Evolutionary conservation across 2,329 filamentous ascomycete species (phyloP).

Genomic region (Trichoderma hamatum): DNA sequence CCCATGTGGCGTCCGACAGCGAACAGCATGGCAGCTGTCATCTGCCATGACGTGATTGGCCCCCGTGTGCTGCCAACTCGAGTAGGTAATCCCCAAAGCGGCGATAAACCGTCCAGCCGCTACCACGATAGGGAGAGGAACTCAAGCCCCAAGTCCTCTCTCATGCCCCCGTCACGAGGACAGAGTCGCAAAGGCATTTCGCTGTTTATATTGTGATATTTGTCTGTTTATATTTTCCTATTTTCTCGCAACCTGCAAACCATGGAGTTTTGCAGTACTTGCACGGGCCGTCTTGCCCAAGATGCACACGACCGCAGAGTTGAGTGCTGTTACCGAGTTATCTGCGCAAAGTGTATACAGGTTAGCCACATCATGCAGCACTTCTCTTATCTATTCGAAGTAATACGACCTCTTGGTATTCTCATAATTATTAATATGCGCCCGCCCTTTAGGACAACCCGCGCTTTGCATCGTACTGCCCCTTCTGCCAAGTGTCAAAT

Average conservation of each 20-base stretch:
- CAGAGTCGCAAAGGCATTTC: background rate
- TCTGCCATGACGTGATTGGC: conserved; percentile 23
- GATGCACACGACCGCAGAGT: conserved; percentile 65
- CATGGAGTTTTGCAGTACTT: conserved; percentile 68
- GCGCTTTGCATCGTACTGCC: conserved; percentile 68
- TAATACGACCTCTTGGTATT: background rate
- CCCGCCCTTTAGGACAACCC: conserved; percentile 57
- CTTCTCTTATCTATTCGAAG: background rate
- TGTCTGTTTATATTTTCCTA: background rate
- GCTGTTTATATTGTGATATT: background rate
- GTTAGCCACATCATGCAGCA: conserved; percentile 36
- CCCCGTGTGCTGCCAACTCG: background rate
- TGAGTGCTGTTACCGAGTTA: conserved; percentile 69
- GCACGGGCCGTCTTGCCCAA: conserved; percentile 62
- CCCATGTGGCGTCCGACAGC: conserved; percentile 14
- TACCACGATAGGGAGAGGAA: background rate
- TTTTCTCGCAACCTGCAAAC: conserved; percentile 12
- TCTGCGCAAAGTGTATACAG: conserved; percentile 71
- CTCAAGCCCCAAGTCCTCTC: conserved; percentile 8
- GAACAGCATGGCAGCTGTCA: background rate
- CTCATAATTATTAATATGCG: conserved; percentile 17
- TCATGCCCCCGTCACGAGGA: conserved; percentile 11
- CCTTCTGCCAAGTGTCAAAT: conserved; percentile 75
- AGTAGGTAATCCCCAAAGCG: conserved; percentile 16
- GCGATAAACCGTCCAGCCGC: conserved; percentile 2